phyloP scores from a whole-genome alignment of 2,329 filamentous ascomycete species.

The Akanthomyces dipterigenus region DNA sequence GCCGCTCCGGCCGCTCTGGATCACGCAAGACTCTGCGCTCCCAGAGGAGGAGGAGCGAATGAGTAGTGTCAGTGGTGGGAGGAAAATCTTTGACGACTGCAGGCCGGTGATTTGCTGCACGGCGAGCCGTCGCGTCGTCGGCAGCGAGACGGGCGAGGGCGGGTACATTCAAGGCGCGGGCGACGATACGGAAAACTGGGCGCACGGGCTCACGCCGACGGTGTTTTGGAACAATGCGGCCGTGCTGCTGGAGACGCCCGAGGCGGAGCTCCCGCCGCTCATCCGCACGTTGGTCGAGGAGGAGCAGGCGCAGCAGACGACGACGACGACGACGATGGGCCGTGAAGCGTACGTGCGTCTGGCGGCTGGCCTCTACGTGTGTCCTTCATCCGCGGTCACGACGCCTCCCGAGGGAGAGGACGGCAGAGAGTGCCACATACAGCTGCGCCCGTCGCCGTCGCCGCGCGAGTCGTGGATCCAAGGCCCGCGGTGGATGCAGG shows the following conservation, averaged over 20 bases:
- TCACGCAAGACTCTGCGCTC: slow-evolving; percentile 60
- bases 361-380: slow-evolving; percentile 31
- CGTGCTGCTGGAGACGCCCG: slow-evolving; percentile 53
- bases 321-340: slow-evolving; percentile 3
- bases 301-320: slow-evolving; percentile 14
- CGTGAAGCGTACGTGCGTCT: slow-evolving; percentile 22
- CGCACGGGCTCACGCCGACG: slow-evolving; percentile 66
- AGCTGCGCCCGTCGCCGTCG: slow-evolving; percentile 36
- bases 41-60: slow-evolving; percentile 19
- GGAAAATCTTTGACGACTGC: slow-evolving; percentile 47
- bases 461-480: slow-evolving; percentile 35
- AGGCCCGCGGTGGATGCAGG: slow-evolving; percentile 37
- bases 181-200: slow-evolving; percentile 94
- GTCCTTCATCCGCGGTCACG: slow-evolving; percentile 23
- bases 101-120: slow-evolving; percentile 79
- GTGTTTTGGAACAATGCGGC: slow-evolving; percentile 72
- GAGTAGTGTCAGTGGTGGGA: slow-evolving; percentile 14
- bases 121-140: slow-evolving; percentile 64
- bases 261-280: slow-evolving; percentile 53
- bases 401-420: neutral
- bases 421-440: slow-evolving; percentile 31
- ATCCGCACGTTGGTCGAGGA: slow-evolving; percentile 39
- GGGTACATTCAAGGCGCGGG: slow-evolving; percentile 88
- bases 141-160: slow-evolving; percentile 56
- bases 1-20: slow-evolving; percentile 73